These are phyloP conservation scores for Alternaria alternata DNA, from an alignment of 2,329 filamentous ascomycete genomes.

Conservation along the genomic window DNA sequence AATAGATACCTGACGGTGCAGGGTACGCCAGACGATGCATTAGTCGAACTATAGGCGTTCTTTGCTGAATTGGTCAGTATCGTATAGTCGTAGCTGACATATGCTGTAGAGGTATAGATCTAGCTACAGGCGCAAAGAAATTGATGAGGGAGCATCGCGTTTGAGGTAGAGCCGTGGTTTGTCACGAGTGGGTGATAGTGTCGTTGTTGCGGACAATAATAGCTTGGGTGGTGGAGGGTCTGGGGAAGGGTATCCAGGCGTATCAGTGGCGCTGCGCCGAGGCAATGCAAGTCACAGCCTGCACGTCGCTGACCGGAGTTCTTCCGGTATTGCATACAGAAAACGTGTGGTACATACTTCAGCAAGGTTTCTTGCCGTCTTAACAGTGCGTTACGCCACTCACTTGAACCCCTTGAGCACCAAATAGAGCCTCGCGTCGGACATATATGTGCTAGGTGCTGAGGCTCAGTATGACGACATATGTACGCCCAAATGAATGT, in stretches of 20 bases:
- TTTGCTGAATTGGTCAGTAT: not conserved
- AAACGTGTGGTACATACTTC: not conserved
- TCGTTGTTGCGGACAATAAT: not conserved
- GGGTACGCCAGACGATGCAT: conserved; percentile 6
- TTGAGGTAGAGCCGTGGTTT: not conserved
- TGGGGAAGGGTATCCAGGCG: conserved; percentile 4
- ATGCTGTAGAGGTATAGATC: not conserved
- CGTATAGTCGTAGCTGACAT: not conserved
- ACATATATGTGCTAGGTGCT: not conserved
- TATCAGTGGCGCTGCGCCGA: not conserved
- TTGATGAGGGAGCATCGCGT: not conserved
- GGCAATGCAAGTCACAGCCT: conserved; percentile 5
- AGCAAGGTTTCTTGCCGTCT: conserved; percentile 5
- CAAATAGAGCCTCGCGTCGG: not conserved
- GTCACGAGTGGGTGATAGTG: not conserved
- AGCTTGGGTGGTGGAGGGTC: not conserved
- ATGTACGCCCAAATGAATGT: not conserved
- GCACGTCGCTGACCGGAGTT: conserved; percentile 6
- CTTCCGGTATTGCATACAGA: conserved; percentile 8
- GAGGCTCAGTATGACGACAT: not conserved
- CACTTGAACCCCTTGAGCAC: not conserved
- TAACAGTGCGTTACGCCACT: not conserved
- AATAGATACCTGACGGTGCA: conserved; percentile 8
- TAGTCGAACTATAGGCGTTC: not conserved
- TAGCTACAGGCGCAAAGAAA: not conserved